Evolutionary conservation across 140 eudicot species (phyloP), one percentile per base, ranked within the genome.

Genomic region (Erigeron philadelphicus): DNA sequence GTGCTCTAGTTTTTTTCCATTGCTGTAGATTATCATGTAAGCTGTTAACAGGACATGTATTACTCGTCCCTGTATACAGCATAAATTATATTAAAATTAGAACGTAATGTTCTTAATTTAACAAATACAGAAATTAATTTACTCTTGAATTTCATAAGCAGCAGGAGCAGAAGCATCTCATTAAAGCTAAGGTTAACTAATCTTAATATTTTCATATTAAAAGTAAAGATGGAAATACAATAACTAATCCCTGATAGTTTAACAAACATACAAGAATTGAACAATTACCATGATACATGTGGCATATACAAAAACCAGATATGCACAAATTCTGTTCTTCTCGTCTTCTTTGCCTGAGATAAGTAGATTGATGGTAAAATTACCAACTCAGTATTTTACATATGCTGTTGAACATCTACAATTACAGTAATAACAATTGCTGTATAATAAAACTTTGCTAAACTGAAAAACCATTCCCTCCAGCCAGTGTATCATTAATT

Each of bases 241-340:
- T n/a, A n/a, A 61, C 71, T 69, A 53, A 75, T 66, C 41, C 71
- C 44, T 47, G 57, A 68, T 68, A 59, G 60, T 59, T 72, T 44
- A 68, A 73, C 61, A 52, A 41, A 8, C 38, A 71, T 71, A 77
- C 81, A 73, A 77, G 55, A 53, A 76, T 31, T 71, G 38, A 73
- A 62, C 70, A 73, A 23, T 19, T 61, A 61, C 50, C 78, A 66
- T 60, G 56, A 73, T 68, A 68, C 38, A 75, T 42, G 35, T 38
- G 70, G 35, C 71, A 42, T 62, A 31, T 23, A 43, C 16, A 50
- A 53, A 72, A 66, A 64, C 21, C 65, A 40, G 42, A 45, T 41
- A 47, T 41, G 9, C 46, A 49, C 56, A 68, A 59, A 11, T 55
- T 67, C 70, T 38, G 35, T 45, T 68, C 57, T 21, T 17, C 71